Evolutionary conservation across 2,329 filamentous ascomycete genomes (phyloP), one percentile per base, ranked within the genome.

Genomic region (Aspergillus amoenus): DNA sequence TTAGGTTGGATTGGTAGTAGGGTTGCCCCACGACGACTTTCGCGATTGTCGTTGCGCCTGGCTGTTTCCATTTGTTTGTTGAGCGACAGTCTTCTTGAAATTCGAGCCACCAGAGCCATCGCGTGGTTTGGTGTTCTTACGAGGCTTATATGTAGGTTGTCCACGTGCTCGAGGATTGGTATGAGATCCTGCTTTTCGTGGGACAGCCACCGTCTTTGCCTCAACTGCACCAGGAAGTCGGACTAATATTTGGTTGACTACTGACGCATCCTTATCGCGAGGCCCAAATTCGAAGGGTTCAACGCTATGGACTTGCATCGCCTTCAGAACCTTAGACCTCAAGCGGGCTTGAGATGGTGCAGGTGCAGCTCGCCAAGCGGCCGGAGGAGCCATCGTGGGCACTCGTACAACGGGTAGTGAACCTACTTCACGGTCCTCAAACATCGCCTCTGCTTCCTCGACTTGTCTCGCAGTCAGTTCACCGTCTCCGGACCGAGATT

Each of bases 341-440:
- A 70, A 58, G 30, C 70, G 68, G 30, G 72, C 61, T 18, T 68
- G 66, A 15, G 71, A 66, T 12, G 73, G 73, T 9, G 73, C 64
- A 27, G 66, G 69, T 22, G 82, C 84, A 13, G 85, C 82, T 55
- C 82, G 79, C 86, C 87, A 90, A 15, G 85, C 83, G 37, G 82
- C 81, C 37, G 84, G 81, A 1, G 88, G 86, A 4, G 82, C 81
- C 56, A 81, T 81, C 46, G 81, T 79, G 7, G 89, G 89, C n/a
- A 92, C 76, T 54, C 82, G 83, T 22, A 92, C 85, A 21, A 83
- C 81, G 0, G 89, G 89, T n/a, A 91, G 75, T 7, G 89, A 92
- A 3, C 89, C 89, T 78, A 89, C 89, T 70, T 92, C 88, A 66
- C 90, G 88, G 67, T 91, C 88, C 68, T 91, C 89, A 62, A 93